Percentiles rank a stretch among this genome's conserved stretches.
phyloP scores from a whole-genome alignment of 768 basidiomycete species.

The Dictyophora rubrovolvata region DNA sequence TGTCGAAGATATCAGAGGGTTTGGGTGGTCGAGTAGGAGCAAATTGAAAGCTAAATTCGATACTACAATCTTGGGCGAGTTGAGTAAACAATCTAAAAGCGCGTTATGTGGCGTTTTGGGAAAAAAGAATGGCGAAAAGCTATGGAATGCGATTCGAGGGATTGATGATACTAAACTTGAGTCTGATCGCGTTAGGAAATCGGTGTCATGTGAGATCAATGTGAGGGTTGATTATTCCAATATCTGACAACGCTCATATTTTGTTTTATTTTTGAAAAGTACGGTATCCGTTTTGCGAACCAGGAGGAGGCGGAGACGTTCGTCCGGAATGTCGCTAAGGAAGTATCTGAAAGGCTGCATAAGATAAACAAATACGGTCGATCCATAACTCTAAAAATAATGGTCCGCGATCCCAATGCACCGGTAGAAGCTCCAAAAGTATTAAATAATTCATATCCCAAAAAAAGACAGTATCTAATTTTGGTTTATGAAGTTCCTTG shows the following conservation, averaged over 20 bases:
- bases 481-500: constrained; percentile 58
- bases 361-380: constrained; percentile 60
- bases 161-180: constrained; percentile 74
- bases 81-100: constrained; percentile 51
- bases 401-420: constrained; percentile 78
- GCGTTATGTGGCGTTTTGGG: constrained; percentile 67
- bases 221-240: constrained; percentile 36
- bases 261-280: constrained; percentile 41
- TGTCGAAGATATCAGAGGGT: constrained; percentile 78
- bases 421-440: constrained; percentile 90
- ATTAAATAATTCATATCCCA: constrained; percentile 7
- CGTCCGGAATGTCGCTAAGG: constrained; percentile 62
- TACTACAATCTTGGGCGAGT: constrained; percentile 56
- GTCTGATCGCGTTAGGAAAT: constrained; percentile 78
- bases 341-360: constrained; percentile 65
- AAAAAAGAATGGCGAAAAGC: constrained; percentile 68
- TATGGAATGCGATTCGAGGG: constrained; percentile 78
- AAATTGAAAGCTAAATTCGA: constrained; percentile 79
- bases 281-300: constrained; percentile 88
- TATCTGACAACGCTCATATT: constrained; percentile 1
- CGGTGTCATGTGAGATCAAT: constrained; percentile 91
- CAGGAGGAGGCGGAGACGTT: constrained; percentile 75
- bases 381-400: constrained; percentile 74
- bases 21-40: constrained; percentile 63
- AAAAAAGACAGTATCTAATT: not conserved